Evolutionary conservation across 805 yeast species (phyloP).

Genomic region (Pichia ethanolica): DNA sequence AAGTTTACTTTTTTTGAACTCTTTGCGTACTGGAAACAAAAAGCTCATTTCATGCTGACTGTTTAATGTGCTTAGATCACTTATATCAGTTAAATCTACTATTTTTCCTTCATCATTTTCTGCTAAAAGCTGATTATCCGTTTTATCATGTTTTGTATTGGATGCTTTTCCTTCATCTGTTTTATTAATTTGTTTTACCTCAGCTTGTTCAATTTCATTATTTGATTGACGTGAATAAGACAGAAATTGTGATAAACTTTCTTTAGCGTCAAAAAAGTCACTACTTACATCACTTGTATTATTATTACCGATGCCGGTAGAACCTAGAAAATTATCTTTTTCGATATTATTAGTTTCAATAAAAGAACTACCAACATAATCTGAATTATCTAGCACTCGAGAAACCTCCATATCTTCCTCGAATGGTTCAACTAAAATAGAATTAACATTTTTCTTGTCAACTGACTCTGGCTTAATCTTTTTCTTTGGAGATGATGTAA

Average conservation of each 20-base stretch:
- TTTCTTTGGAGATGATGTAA: slow-evolving; percentile 3
- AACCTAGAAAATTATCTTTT: too few relatives aligned
- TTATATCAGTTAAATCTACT: too few relatives aligned
- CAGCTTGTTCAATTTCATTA: neutral
- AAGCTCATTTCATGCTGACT: neutral
- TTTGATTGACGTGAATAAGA: neutral
- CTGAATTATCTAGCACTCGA: slow-evolving; percentile 6
- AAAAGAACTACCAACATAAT: slow-evolving; percentile 7
- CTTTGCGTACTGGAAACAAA: neutral
- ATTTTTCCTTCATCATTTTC: too few relatives aligned
- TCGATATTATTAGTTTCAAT: neutral
- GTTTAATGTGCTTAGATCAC: too few relatives aligned
- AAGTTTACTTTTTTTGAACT: neutral
- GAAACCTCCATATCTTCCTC: slow-evolving; percentile 11
- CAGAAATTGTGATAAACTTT: too few relatives aligned
- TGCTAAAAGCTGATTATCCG: too few relatives aligned
- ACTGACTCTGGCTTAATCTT: slow-evolving; percentile 1
- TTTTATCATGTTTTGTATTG: neutral
- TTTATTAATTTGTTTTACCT: neutral
- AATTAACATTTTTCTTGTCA: neutral
- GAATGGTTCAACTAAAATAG: slow-evolving; percentile 3
- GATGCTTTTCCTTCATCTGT: neutral
- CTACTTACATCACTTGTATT: neutral
- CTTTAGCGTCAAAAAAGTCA: neutral
- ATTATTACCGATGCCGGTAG: too few relatives aligned